Evolutionary conservation across 1,284 basidiomycete species (phyloP).

Genomic region (Agroathelia rolfsii): DNA sequence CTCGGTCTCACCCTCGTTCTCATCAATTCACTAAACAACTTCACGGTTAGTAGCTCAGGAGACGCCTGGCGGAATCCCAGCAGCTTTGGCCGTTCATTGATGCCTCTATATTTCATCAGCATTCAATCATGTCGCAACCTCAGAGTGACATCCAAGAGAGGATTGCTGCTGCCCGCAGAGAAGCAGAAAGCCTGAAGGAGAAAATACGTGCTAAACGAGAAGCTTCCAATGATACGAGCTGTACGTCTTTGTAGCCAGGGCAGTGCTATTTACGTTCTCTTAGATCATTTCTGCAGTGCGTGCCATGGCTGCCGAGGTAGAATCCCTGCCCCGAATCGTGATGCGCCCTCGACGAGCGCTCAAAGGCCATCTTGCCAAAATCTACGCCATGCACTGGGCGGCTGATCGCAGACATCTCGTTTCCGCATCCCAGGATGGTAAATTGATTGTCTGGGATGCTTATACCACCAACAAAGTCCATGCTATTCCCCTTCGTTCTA

Average conservation of each 20-base stretch:
- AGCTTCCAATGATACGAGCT: conserved; percentile 90
- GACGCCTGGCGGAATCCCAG: too few relatives aligned
- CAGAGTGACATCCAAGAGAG: conserved; percentile 87
- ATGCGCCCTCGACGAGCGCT: conserved; percentile 93
- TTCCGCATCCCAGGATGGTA: conserved; percentile 97
- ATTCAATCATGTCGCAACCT: conserved; percentile 66
- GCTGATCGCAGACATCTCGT: conserved; percentile 94
- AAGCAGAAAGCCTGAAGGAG: conserved; percentile 95
- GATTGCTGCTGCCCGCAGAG: conserved; percentile 92
- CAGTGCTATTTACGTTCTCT: conserved; percentile 12
- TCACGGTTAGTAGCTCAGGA: too few relatives aligned
- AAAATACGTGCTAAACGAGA: conserved; percentile 93
- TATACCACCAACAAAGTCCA: conserved; percentile 99
- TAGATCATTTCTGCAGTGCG: conserved; percentile 48
- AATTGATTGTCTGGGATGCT: conserved; percentile 99
- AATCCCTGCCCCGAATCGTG: conserved; percentile 88
- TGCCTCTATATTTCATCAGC: too few relatives aligned
- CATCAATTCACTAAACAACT: too few relatives aligned
- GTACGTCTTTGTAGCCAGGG: conserved; percentile 43
- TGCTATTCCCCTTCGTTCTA: conserved; percentile 93
- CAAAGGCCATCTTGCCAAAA: conserved; percentile 96
- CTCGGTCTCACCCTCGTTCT: too few relatives aligned
- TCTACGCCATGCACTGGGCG: conserved; percentile 99
- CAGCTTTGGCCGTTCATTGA: too few relatives aligned
- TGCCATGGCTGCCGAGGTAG: conserved; percentile 94